Evolutionary conservation across 495 filamentous ascomycete genomes (phyloP).

Genomic region (Patellaria atrata): DNA sequence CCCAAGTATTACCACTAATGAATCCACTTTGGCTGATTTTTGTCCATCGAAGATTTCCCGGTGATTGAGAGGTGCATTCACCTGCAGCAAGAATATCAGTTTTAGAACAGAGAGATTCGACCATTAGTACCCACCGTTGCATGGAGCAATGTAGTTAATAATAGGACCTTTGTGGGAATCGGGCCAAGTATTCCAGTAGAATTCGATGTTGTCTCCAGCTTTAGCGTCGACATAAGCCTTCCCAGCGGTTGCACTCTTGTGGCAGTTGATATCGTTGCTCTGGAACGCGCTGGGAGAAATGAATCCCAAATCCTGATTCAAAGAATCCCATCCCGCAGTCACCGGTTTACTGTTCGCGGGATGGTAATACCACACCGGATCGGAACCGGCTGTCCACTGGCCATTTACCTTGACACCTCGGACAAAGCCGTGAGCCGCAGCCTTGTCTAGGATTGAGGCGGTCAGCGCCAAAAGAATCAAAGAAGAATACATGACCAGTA

Average conservation of each 20-base stretch:
- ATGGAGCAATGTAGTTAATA: conserved; percentile 11
- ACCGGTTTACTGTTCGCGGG: conserved; percentile 1
- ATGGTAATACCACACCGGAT: conserved; percentile 8
- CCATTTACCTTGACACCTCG: conserved; percentile 2
- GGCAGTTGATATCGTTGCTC: conserved; percentile 7
- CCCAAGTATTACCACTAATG: conserved; percentile 5
- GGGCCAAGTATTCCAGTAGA: conserved; percentile 9
- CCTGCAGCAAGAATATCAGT: too few species aligned
- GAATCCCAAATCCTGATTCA: conserved; percentile 8
- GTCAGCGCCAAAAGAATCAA: not conserved
- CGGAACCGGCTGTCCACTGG: conserved; percentile 3
- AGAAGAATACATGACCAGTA: conserved; percentile 3
- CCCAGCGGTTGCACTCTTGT: conserved; percentile 7
- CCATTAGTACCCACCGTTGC: too few species aligned
- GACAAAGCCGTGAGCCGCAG: conserved; percentile 8
- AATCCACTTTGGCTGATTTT: conserved; percentile 5
- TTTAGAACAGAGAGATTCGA: not conserved
- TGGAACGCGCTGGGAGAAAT: conserved; percentile 2
- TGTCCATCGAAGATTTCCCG: conserved; percentile 4
- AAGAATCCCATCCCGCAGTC: conserved; percentile 5
- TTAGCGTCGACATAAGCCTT: conserved; percentile 3
- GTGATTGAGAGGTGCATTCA: conserved; percentile 3
- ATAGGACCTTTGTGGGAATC: conserved; percentile 10
- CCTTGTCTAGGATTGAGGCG: not conserved
- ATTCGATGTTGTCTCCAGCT: conserved; percentile 5